These are phyloP conservation scores for Lagenidium giganteum DNA, from an alignment of 352 stramenopile species.

Conservation along the genomic window DNA sequence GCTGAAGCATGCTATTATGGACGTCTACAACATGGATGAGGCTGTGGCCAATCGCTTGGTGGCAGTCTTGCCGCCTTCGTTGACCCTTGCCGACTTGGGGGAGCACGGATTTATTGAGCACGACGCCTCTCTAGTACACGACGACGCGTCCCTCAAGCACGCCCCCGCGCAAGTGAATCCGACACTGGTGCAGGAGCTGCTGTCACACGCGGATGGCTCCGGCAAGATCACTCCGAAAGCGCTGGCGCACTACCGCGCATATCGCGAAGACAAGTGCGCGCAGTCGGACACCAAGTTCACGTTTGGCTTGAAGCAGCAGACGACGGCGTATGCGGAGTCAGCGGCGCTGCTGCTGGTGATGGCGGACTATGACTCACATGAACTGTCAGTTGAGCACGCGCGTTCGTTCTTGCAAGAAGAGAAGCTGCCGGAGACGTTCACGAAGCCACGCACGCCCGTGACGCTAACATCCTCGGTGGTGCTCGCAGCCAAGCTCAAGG, in stretches of 20 bases:
- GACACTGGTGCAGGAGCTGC: conserved; percentile 32
- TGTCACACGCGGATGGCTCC: conserved; percentile 22
- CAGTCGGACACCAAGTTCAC: conserved; percentile 34
- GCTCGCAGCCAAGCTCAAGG: conserved; percentile 37
- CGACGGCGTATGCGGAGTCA: conserved; percentile 37
- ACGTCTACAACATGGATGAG: conserved; percentile 46
- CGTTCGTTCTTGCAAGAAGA: conserved; percentile 44
- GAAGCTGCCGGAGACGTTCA: conserved; percentile 38
- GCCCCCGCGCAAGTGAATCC: conserved; percentile 40
- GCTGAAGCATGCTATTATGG: conserved; percentile 28
- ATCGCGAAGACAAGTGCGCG: conserved; percentile 36
- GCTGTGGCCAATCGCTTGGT: conserved; percentile 28
- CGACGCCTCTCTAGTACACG: conserved; percentile 63
- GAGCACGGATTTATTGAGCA: conserved; percentile 68
- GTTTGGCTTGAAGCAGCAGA: conserved; percentile 29
- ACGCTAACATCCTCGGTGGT: conserved; percentile 24
- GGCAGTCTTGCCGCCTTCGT: conserved; percentile 21
- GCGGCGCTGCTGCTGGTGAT: conserved; percentile 43
- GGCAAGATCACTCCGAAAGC: conserved; percentile 25
- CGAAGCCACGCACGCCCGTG: conserved; percentile 25
- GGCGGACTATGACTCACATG: conserved; percentile 25
- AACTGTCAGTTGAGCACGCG: conserved; percentile 36
- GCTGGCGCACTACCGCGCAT: conserved; percentile 37
- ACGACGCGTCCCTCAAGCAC: conserved; percentile 36
- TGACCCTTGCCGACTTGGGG: conserved; percentile 47